Base-by-base conservation (phyloP, 1,284 basidiomycete genomes). In the Apiotrichum brassicae region DNA sequence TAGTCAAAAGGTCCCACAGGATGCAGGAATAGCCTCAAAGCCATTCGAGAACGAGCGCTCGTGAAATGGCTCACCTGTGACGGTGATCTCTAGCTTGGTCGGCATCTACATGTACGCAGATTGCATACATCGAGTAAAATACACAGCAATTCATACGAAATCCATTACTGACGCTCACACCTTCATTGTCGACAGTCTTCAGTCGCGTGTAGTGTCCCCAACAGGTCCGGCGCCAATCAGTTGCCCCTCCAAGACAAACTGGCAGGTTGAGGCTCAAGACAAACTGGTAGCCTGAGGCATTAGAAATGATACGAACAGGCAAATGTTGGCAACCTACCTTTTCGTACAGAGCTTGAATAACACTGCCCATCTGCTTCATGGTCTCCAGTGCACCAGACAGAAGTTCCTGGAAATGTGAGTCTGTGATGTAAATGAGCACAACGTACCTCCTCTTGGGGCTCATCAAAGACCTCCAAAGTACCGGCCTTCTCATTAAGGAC, bases 401-500 rank as follows among this genome's bases (percentile, higher is more conserved):
- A 28, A 58, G 35, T 6, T 34, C 49, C 56, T 57, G 19, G 50
- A 5, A 49, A 24, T 4, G 65, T 54, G 16, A 54, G 49, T n/a
- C n/a, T n/a, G n/a, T n/a, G n/a, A n/a, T n/a, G n/a, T n/a, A n/a
- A n/a, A n/a, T n/a, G n/a, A n/a, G n/a, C n/a, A n/a, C 23, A 12
- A 34, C 85, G 57, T 62, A 89, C 88, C 71, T 95, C 90, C 9
- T 82, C 81, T 61, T 86, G 83, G 0, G 82, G 81, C 66, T 89
- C 78, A 51, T 97, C 90, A 62, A 86, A 97, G 18, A 97, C 84
- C 43, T 97, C 77, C 42, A 97, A 74, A 64, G 92, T 95, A 0
- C 93, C 93, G 1, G 87, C 82, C 18, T 90, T 92, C 71, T 97
- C 94, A 68, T 97, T 94, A 20, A 98, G 77, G 4, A 97, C 92